Conservation (phyloP, 129 eudicot species). For the Mikania micrantha region DNA sequence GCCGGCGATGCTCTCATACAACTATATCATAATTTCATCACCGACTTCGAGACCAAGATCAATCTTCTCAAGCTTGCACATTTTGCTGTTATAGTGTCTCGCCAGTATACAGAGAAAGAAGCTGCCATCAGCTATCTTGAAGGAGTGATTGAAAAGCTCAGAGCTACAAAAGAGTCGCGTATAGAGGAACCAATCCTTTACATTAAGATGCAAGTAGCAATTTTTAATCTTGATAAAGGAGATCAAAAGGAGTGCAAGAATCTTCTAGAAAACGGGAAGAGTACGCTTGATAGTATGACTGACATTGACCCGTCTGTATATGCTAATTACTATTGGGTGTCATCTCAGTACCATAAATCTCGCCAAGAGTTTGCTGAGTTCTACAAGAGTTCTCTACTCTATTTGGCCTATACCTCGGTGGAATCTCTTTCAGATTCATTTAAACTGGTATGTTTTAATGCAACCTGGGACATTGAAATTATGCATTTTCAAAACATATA, state of each 20-base stretch:
- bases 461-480: too few relatives aligned
- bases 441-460: slow-evolving; percentile 61
- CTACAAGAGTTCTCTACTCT: slow-evolving; percentile 80
- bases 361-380: slow-evolving; percentile 84
- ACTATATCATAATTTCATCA: slow-evolving; percentile 72
- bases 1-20: slow-evolving; percentile 87
- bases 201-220: slow-evolving; percentile 70
- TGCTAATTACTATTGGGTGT: slow-evolving; percentile 84
- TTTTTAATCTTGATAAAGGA: slow-evolving; percentile 67
- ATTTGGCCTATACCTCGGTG: slow-evolving; percentile 72
- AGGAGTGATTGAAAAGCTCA: slow-evolving; percentile 79
- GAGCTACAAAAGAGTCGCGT: slow-evolving; percentile 57
- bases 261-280: slow-evolving; percentile 71
- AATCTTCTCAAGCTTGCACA: slow-evolving; percentile 91
- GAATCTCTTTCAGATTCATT: slow-evolving; percentile 72
- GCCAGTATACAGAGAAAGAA: slow-evolving; percentile 65
- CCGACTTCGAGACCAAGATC: slow-evolving; percentile 87
- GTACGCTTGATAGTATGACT: slow-evolving; percentile 83
- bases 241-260: slow-evolving; percentile 75
- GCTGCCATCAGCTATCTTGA: slow-evolving; percentile 78
- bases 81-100: slow-evolving; percentile 79
- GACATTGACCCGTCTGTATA: slow-evolving; percentile 89
- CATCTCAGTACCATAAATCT: slow-evolving; percentile 76
- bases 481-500: too few relatives aligned
- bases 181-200: slow-evolving; percentile 81